A percentile compares a stretch with the other conserved stretches of the same genome.
phyloP scores from a whole-genome alignment of 495 filamentous ascomycete genomes.

The Podospora australis region DNA sequence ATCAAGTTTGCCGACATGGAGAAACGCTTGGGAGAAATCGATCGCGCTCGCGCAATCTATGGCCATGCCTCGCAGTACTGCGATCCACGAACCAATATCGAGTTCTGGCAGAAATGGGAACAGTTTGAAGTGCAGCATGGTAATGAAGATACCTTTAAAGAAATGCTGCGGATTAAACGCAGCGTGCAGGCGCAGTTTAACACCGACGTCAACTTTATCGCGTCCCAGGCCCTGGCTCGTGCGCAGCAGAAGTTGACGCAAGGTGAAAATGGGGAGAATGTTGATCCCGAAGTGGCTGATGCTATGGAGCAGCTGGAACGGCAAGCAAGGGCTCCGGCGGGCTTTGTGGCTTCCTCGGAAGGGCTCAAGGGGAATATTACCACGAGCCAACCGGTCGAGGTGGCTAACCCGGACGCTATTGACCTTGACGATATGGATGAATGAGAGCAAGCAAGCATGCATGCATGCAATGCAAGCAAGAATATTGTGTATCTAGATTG shows the following conservation, averaged over 20 bases:
- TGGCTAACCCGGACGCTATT: conserved; percentile 82
- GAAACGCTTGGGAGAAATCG: conserved; percentile 89
- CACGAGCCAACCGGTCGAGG: conserved; percentile 32
- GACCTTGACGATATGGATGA: conserved; percentile 65
- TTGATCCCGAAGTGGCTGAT: conserved; percentile 55
- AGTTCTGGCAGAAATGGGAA: conserved; percentile 97
- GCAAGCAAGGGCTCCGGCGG: conserved; percentile 78
- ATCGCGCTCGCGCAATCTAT: conserved; percentile 90
- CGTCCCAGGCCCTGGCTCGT: conserved; percentile 85
- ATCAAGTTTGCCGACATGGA: conserved; percentile 99
- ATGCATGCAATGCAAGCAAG: too few relatives aligned
- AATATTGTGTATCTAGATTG: neutral
- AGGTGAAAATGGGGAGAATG: conserved; percentile 21
- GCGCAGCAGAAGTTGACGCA: conserved; percentile 28
- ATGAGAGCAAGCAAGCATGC: too few relatives aligned
- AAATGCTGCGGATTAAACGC: conserved; percentile 96
- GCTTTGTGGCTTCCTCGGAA: conserved; percentile 83
- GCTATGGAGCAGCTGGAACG: conserved; percentile 90
- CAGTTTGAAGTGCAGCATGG: conserved; percentile 93
- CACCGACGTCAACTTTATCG: conserved; percentile 98
- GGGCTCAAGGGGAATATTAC: conserved; percentile 68
- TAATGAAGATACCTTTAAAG: conserved; percentile 99
- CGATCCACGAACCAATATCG: conserved; percentile 82
- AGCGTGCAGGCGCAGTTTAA: conserved; percentile 97
- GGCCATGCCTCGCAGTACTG: conserved; percentile 96